Base-by-base conservation (phyloP, 23 red algal species). In the Gracilaria vermiculophylla region DNA sequence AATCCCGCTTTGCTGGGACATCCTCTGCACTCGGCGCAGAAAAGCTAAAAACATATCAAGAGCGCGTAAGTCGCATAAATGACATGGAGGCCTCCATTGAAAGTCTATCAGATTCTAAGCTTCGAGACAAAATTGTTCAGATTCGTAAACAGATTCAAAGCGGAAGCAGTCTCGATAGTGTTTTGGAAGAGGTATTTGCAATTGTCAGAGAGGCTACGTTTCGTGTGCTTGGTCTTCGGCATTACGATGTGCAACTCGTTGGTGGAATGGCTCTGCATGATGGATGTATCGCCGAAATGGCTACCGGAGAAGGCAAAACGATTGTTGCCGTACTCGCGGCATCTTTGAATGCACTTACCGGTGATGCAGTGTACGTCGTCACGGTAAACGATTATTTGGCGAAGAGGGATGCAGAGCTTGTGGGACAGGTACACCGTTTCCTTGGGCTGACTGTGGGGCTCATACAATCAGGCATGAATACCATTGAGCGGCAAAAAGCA, bases 331-430 rank as follows among this genome's bases (percentile, higher is more conserved):
- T 77, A 35, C 76, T 95, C 3, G 73, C 97, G 16, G 80, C 89
- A 23, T 89, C 53, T 80, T 50, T 95, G 28, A 86, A 83, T 62
- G 97, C 92, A 20, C 44, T 99, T 15, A 20, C 51, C 41, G 81
- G 76, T 31, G 74, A 85, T 42, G 53, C 76, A 23, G 90, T 95
- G 3, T 78, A 90, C 25, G 85, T 99, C 41, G 92, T 99, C 19
- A 99, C 97, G 16, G 97, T 95, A 28, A 99, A 99, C 62, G 97
- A 99, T 69, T 99, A 99, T 61, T 81, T 99, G 41, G 92, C 92
- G 16, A 77, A 82, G 47, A 64, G 97, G 35, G 97, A 99, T 69
- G 81, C 82, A 12, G 85, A 95, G 34, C 65, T 87, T 5, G 83
- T 99, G 0, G 89, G 85, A 20, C 91, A 88, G 51, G 67, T 98